phyloP scores from a whole-genome alignment of 2,329 filamentous ascomycete species.

The Calonectria hongkongensis region DNA sequence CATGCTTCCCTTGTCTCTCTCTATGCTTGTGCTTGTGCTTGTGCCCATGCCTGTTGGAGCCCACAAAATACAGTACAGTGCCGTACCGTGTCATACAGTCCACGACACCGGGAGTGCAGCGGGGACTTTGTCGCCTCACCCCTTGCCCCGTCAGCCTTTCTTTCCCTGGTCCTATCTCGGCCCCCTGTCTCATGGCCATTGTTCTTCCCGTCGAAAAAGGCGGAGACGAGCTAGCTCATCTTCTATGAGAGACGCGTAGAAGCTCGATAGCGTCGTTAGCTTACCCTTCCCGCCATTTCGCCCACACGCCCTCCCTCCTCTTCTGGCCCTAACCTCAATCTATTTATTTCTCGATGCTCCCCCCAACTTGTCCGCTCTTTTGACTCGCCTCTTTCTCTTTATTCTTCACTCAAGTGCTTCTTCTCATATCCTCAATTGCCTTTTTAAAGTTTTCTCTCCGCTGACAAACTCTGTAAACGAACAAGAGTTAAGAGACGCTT shows the following conservation, averaged over 20 bases:
- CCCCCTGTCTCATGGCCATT: constrained; percentile 23
- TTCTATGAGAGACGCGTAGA: constrained; percentile 36
- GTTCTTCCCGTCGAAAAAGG: constrained; percentile 20
- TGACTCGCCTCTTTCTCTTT: constrained; percentile 19
- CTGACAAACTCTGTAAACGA: constrained; percentile 10
- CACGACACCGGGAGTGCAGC: constrained; percentile 17
- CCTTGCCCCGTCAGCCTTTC: constrained; percentile 13
- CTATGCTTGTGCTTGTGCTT: neutral
- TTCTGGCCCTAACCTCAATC: constrained; percentile 29
- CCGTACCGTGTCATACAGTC: constrained; percentile 24
- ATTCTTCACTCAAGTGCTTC: constrained; percentile 26
- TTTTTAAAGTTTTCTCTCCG: constrained; percentile 9
- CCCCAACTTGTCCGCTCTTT: constrained; percentile 2
- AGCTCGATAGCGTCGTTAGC: constrained; percentile 32
- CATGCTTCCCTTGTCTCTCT: constrained; percentile 30
- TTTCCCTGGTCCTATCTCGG: constrained; percentile 27
- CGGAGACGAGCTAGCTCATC: constrained; percentile 33
- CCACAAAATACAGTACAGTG: constrained; percentile 25
- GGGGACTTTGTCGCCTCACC: constrained; percentile 21
- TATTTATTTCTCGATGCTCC: constrained; percentile 38
- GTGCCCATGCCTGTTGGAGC: constrained; percentile 13
- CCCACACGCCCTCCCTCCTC: constrained; percentile 23
- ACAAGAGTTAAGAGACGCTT: constrained; percentile 14
- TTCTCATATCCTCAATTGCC: constrained; percentile 1
- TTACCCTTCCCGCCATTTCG: constrained; percentile 35